These are phyloP conservation scores for Ormosia semicastrata DNA, from an alignment of 306 rosid genomes.

Conservation along the genomic window DNA sequence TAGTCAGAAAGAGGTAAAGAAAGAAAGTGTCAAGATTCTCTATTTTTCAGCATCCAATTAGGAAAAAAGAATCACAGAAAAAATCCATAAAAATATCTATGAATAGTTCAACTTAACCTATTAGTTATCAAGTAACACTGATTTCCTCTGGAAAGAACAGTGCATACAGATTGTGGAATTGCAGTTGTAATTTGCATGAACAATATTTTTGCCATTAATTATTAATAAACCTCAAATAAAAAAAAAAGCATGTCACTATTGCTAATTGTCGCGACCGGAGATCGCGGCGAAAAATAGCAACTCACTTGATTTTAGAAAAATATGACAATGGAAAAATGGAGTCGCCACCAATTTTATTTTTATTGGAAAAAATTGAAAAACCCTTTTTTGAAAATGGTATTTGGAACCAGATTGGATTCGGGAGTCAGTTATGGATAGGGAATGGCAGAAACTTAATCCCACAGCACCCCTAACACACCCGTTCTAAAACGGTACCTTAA, in stretches of 20 bases:
- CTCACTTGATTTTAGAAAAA: too few species aligned
- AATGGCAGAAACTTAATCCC: too few species aligned
- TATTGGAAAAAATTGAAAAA: too few species aligned
- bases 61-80: conserved; percentile 13
- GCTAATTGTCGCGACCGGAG: too few species aligned
- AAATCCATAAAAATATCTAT: not conserved
- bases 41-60: not conserved
- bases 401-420: too few species aligned
- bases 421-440: too few species aligned
- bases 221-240: not conserved
- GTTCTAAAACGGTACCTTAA: too few species aligned
- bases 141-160: conserved; percentile 57
- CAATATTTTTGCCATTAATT: not conserved
- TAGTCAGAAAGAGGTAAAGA: conserved; percentile 1
- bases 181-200: conserved; percentile 49
- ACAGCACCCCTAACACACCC: too few species aligned
- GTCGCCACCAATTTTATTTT: too few species aligned
- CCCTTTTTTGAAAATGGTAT: too few species aligned
- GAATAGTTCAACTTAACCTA: conserved; percentile 64
- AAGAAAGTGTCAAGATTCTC: conserved; percentile 26
- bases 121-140: conserved; percentile 60
- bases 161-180: conserved; percentile 50
- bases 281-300: too few species aligned
- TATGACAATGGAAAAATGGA: too few species aligned
- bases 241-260: conserved; percentile 2